phyloP scores from a whole-genome alignment of 2,329 filamentous ascomycete genomes.

The Paecilomyces dactylethromorphus region DNA sequence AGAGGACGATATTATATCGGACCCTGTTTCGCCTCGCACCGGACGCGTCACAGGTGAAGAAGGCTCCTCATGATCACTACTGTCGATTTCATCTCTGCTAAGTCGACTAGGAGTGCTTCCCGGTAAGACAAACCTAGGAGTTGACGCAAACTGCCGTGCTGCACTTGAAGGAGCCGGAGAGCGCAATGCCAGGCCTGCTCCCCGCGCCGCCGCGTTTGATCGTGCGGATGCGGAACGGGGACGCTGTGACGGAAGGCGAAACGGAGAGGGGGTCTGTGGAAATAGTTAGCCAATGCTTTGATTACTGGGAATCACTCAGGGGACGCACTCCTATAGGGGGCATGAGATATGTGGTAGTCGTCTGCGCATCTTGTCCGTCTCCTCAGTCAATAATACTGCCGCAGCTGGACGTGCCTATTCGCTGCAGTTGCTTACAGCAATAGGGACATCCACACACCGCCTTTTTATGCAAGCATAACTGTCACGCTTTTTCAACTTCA shows the following conservation, averaged over 20 bases:
- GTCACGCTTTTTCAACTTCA: too few relatives aligned
- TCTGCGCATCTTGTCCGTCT: not conserved
- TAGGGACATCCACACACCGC: not conserved
- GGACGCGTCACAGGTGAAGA: not conserved
- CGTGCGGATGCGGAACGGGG: not conserved
- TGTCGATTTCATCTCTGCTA: constrained; percentile 4
- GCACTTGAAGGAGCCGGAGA: constrained; percentile 5
- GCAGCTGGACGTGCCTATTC: too few relatives aligned
- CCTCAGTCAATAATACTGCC: not conserved
- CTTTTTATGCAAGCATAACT: too few relatives aligned
- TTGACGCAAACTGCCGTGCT: constrained; percentile 9
- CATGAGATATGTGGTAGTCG: not conserved
- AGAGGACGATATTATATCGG: not conserved
- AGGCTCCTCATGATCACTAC: not conserved
- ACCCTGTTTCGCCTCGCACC: not conserved
- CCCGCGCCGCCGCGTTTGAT: not conserved
- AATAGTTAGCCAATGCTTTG: not conserved
- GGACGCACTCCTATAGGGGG: not conserved
- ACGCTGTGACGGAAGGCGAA: not conserved
- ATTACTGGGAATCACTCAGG: not conserved
- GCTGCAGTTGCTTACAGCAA: not conserved
- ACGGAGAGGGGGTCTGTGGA: not conserved
- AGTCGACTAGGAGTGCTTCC: not conserved
- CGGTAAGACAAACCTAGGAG: constrained; percentile 10
- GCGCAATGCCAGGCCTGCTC: constrained; percentile 2